phyloP scores from a whole-genome alignment of 2,329 filamentous ascomycete species.

The Tolypocladium tundrense region DNA sequence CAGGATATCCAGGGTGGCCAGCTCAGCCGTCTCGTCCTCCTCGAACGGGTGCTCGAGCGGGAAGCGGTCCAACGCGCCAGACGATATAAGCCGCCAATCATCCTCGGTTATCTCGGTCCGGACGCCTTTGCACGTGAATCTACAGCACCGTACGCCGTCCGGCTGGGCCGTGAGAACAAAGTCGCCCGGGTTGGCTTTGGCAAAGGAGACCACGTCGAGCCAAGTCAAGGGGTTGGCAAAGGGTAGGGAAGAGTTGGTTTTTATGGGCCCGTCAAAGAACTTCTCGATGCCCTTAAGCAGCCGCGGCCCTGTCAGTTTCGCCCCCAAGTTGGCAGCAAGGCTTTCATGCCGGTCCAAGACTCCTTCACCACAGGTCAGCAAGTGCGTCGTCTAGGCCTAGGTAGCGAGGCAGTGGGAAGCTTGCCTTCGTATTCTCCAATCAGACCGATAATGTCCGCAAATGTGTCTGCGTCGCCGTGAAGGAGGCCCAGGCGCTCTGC shows the following conservation, averaged over 20 bases:
- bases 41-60: constrained; percentile 72
- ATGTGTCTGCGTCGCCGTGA: constrained; percentile 51
- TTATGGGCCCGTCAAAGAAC: constrained; percentile 73
- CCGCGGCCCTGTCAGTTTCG: constrained; percentile 71
- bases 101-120: constrained; percentile 81
- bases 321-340: constrained; percentile 75
- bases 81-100: constrained; percentile 75
- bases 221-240: constrained; percentile 58
- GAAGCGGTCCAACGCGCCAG: constrained; percentile 68
- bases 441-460: constrained; percentile 61
- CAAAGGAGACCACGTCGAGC: constrained; percentile 79
- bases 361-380: constrained; percentile 30
- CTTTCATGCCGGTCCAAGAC: constrained; percentile 79
- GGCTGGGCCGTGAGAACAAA: constrained; percentile 62
- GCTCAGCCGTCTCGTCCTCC: constrained; percentile 77
- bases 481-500: constrained; percentile 37
- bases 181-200: constrained; percentile 67
- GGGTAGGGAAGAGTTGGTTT: constrained; percentile 40
- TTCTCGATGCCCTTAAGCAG: constrained; percentile 79
- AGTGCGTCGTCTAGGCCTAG: background rate
- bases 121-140: constrained; percentile 71
- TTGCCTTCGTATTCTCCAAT: constrained; percentile 68
- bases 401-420: background rate
- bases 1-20: constrained; percentile 74
- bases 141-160: constrained; percentile 63